Conservation (phyloP, 1,284 basidiomycete genomes). For the Tylopilus orsonianus region DNA sequence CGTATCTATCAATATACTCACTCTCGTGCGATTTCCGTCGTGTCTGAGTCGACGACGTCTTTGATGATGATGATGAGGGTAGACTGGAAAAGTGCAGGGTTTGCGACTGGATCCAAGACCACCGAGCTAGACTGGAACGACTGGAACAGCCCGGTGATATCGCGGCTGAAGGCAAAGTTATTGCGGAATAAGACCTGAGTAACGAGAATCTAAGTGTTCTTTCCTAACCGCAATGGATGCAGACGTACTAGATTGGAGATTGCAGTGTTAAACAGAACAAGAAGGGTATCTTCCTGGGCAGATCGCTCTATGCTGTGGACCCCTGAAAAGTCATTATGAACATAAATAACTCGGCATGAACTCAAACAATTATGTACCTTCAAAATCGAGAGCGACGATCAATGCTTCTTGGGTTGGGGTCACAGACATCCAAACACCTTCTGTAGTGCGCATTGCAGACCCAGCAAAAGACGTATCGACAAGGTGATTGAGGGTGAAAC, state of each 20-base stretch:
- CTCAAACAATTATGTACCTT: constrained; percentile 39
- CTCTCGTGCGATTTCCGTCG: constrained; percentile 55
- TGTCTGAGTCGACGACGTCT: constrained; percentile 60
- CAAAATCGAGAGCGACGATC: constrained; percentile 62
- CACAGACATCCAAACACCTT: constrained; percentile 69
- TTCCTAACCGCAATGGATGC: background rate
- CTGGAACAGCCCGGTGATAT: constrained; percentile 59
- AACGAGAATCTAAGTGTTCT: background rate
- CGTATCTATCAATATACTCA: constrained; percentile 26
- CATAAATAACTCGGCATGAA: too few relatives aligned
- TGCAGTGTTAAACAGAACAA: constrained; percentile 63
- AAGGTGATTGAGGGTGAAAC: constrained; percentile 58
- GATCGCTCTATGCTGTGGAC: constrained; percentile 63
- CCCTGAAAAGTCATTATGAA: constrained; percentile 35
- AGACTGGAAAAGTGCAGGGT: constrained; percentile 58
- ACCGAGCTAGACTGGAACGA: constrained; percentile 64
- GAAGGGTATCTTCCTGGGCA: constrained; percentile 59
- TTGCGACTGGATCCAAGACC: constrained; percentile 55
- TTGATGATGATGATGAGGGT: constrained; percentile 63
- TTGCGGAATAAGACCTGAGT: constrained; percentile 63
- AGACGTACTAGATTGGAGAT: constrained; percentile 55
- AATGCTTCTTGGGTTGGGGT: constrained; percentile 55
- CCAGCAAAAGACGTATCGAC: constrained; percentile 65
- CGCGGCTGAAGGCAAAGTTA: constrained; percentile 59
- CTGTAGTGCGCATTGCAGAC: constrained; percentile 62